Percentiles rank a stretch among this genome's conserved stretches.
Evolutionary conservation across 225 moss, liverwort and hornwort genomes (phyloP).

Genomic region (Sphagnum contortum): DNA sequence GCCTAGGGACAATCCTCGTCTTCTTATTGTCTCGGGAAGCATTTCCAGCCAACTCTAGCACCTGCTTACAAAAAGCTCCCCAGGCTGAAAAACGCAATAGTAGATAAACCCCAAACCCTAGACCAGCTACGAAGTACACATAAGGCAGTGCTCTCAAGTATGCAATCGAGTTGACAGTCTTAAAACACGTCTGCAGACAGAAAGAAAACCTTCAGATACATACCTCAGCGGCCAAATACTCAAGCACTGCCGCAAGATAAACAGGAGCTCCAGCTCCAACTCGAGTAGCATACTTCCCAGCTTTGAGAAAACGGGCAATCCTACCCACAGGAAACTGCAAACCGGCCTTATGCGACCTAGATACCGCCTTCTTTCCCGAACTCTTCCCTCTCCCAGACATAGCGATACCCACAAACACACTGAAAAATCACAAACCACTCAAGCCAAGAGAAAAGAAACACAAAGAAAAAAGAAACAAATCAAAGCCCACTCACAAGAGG

Average conservation of each 20-base stretch:
- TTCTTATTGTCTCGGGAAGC: slow-evolving; percentile 43
- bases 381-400: slow-evolving; percentile 2
- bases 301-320: background rate
- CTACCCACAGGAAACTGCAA: slow-evolving; percentile 1
- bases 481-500: no score
- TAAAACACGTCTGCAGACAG: no score
- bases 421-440: no score
- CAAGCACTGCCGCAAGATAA: background rate
- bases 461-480: no score
- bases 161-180: no score
- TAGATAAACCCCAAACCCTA: no score
- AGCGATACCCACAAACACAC: background rate
- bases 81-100: no score
- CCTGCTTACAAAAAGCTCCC: background rate
- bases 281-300: background rate
- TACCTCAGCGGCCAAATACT: slow-evolving; percentile 1
- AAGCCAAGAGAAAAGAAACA: no score
- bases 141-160: no score
- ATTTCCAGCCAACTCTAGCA: slow-evolving; percentile 40
- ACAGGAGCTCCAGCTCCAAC: background rate
- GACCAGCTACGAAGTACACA: no score
- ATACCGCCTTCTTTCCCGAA: slow-evolving; percentile 1
- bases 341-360: background rate
- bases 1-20: slow-evolving; percentile 38
- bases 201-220: background rate